Conservation (phyloP, 805 yeast species). For the Hanseniaspora lindneri region DNA sequence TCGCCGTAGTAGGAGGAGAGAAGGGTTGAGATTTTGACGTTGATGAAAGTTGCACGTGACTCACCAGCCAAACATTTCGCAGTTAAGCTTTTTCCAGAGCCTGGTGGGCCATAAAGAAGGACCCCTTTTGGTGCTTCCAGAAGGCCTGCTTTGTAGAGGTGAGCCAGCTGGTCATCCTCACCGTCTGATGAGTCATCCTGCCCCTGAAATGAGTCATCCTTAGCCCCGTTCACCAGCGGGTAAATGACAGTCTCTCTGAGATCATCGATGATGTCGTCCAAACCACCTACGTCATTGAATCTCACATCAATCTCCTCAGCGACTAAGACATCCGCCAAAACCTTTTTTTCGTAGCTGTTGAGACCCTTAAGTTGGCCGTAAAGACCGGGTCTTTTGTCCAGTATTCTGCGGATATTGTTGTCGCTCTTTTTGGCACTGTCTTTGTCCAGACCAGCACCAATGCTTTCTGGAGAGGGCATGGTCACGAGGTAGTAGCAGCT, state of each 20-base stretch:
- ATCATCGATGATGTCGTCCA: conserved; percentile 71
- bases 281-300: conserved; percentile 80
- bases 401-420: conserved; percentile 46
- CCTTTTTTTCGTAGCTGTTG: conserved; percentile 64
- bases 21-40: conserved; percentile 81
- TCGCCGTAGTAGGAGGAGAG: conserved; percentile 99
- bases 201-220: neutral
- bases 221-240: conserved; percentile 43
- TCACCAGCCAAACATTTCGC: conserved; percentile 92
- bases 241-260: conserved; percentile 77
- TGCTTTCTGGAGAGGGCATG: conserved; percentile 32
- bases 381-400: conserved; percentile 46
- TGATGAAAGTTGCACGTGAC: conserved; percentile 81
- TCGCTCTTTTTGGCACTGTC: conserved; percentile 52
- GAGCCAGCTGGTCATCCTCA: conserved; percentile 38
- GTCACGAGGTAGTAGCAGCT: conserved; percentile 54
- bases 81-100: conserved; percentile 94
- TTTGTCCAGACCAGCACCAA: conserved; percentile 38
- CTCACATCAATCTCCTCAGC: conserved; percentile 71
- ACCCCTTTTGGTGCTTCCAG: conserved; percentile 93
- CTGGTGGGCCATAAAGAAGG: conserved; percentile 87
- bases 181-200: conserved; percentile 19
- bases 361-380: conserved; percentile 35
- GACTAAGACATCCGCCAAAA: conserved; percentile 65
- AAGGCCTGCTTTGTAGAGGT: conserved; percentile 60